Evolutionary conservation across 2,329 filamentous ascomycete species (phyloP).

Genomic region (Fusarium sp.): DNA sequence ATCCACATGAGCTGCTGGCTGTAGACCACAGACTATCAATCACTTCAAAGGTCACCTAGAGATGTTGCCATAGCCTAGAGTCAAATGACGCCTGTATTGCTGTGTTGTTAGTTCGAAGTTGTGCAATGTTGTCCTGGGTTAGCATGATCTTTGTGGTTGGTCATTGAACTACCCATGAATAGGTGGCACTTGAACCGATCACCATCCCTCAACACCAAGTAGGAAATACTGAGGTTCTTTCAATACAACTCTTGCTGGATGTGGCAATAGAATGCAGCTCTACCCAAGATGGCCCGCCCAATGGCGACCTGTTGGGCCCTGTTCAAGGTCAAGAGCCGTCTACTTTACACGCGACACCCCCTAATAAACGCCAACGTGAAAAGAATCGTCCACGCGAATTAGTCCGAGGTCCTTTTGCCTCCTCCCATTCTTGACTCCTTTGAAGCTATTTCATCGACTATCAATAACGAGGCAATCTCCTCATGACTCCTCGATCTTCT

Average conservation of each 20-base stretch:
- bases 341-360: conserved; percentile 13
- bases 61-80: background rate
- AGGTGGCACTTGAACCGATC: background rate
- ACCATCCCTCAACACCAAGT: background rate
- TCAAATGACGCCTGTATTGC: background rate
- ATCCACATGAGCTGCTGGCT: background rate
- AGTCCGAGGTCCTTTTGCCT: conserved; percentile 25
- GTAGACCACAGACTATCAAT: background rate
- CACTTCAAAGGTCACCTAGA: background rate
- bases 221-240: background rate
- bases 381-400: conserved; percentile 29
- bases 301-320: background rate
- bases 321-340: conserved; percentile 4
- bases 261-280: background rate
- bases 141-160: background rate
- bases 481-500: conserved; percentile 81
- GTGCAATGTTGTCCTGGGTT: background rate
- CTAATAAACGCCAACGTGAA: conserved; percentile 8
- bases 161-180: background rate
- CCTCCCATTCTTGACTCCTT: conserved; percentile 18
- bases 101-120: background rate
- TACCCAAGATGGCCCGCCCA: background rate
- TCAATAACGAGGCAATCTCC: conserved; percentile 3
- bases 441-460: conserved; percentile 10
- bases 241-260: background rate